Base-by-base conservation (phyloP, 345 rosid genomes). In the Eucalyptus erythrocorys region DNA sequence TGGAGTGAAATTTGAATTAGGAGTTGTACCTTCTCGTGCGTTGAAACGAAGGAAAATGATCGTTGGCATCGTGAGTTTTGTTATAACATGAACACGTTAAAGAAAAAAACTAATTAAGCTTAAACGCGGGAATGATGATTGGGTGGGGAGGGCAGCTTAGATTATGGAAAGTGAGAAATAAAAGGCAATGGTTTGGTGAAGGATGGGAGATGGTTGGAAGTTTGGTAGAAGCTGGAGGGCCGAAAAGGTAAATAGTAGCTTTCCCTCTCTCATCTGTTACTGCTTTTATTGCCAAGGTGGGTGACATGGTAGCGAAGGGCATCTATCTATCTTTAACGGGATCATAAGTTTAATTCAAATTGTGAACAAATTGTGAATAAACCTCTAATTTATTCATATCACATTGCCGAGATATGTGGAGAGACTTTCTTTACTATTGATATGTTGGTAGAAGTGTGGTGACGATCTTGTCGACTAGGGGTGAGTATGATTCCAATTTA, bases 401-500 rank as follows among this genome's bases (percentile, higher is more conserved):
- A 3, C 24, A 37, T 5, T 76, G 30, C 47, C 1, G 2, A 34
- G 3, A 17, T 10, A 37, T 19, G 13, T 68, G 6, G 13, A 9
- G 1, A 17, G 26, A 8, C 80, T 17, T 34, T 34, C 24, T 34
- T 34, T 3, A 19, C 22, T 9, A n/a, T 34, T 34, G 24, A 8
- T 6, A 68, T 17, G 22, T 17, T 34, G 6, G 7, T 34, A 68
- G 24, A 22, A 6, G 3, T 5, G 43, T 9, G 81, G 7, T 17
- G 43, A 37, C 4, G 7, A 12, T 2, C 45, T 5, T 21, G 8
- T 76, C 47, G 2, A 71, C 7, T 37, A 19, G 45, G 7, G 7
- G 3, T 19, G 24, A 71, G 26, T 11, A 71, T 0, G 1, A 0
- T 19, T 24, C 26, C 14, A 10, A 4, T 76, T 47, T 1, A 40